phyloP scores from a whole-genome alignment of 2,329 filamentous ascomycete species.

The Hortaea werneckii region DNA sequence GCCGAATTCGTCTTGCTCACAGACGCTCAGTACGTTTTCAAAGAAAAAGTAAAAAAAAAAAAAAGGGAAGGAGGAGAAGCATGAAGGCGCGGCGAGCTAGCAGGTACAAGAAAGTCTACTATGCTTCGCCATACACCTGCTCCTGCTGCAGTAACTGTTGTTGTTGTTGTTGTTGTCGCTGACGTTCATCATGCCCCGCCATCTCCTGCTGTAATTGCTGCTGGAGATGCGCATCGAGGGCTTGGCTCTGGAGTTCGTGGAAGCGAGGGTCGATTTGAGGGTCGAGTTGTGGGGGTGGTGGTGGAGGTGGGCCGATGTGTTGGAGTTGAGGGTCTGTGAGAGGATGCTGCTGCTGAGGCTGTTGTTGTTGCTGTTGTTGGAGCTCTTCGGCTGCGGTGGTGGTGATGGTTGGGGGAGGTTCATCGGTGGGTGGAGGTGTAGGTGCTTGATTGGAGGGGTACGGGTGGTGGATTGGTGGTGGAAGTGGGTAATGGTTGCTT shows the following conservation, averaged over 20 bases:
- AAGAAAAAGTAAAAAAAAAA: too few species aligned
- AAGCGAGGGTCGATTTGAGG: constrained; percentile 1
- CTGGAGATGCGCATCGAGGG: constrained; percentile 1
- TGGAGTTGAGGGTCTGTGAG: neutral
- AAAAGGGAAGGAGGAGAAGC: too few species aligned
- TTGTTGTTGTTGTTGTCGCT: too few species aligned
- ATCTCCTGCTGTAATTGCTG: constrained; percentile 3
- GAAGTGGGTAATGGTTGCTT: neutral
- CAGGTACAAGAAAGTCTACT: too few species aligned
- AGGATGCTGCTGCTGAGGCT: neutral
- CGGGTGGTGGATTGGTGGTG: neutral
- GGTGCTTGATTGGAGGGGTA: neutral
- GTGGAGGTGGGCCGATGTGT: neutral
- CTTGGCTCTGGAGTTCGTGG: neutral
- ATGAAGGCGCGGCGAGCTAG: too few species aligned
- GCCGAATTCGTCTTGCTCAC: too few species aligned
- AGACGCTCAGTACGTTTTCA: too few species aligned
- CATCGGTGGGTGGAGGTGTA: neutral
- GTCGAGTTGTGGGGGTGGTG: neutral
- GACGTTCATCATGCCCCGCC: neutral
- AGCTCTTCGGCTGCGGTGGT: too few species aligned
- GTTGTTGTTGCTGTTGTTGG: neutral
- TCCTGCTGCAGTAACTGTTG: too few species aligned
- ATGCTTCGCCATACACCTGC: too few species aligned
- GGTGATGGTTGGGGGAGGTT: neutral